These are phyloP conservation scores for Cymbidium sinense DNA, from an alignment of 106 monocot species.

Conservation along the genomic window DNA sequence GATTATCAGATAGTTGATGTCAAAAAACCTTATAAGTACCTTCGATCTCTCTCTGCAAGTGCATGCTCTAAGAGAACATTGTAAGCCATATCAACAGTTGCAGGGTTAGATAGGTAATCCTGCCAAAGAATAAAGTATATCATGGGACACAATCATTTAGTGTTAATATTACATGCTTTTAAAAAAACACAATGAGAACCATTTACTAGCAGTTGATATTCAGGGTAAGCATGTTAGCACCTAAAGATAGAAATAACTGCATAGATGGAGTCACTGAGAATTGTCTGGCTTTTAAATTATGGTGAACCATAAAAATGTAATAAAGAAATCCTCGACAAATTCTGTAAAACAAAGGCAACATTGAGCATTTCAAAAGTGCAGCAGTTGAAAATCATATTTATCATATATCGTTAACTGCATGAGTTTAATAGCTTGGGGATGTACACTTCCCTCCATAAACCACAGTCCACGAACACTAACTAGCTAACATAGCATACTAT, in stretches of 20 bases:
- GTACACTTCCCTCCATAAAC: not conserved
- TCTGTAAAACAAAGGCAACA: too few relatives aligned
- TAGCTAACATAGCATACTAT: not conserved
- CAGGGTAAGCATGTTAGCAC: not conserved
- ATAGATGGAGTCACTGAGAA: not conserved
- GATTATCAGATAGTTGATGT: not conserved
- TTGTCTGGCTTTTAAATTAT: not conserved
- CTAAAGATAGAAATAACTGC: not conserved
- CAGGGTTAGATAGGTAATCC: slow-evolving; percentile 79
- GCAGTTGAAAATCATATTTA: not conserved
- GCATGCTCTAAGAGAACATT: slow-evolving; percentile 88
- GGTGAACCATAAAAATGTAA: not conserved
- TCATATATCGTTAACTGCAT: not conserved
- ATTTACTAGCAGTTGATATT: not conserved
- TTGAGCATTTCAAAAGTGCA: slow-evolving; percentile 2
- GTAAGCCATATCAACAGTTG: slow-evolving; percentile 89
- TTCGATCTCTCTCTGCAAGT: slow-evolving; percentile 92
- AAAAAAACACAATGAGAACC: not conserved
- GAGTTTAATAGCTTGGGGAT: not conserved
- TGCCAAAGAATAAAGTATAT: slow-evolving; percentile 20
- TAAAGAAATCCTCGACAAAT: not conserved
- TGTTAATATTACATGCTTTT: not conserved
- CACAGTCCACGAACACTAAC: not conserved
- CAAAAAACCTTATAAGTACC: slow-evolving; percentile 33
- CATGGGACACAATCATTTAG: not conserved